Conservation (phyloP, 108 stramenopile species). For the Skeletonema costatum region DNA sequence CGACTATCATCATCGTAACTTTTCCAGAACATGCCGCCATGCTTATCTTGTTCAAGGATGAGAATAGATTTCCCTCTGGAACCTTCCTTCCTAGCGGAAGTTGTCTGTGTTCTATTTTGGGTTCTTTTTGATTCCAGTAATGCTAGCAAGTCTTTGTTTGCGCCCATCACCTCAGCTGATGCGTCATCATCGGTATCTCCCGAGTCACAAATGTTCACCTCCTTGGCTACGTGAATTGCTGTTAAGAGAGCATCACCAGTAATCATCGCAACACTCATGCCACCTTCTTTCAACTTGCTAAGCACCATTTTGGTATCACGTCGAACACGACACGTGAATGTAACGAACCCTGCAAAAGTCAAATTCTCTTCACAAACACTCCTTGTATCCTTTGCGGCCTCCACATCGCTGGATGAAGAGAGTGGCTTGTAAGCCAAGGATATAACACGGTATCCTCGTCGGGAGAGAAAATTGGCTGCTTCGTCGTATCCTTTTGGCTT, state of each 20-base stretch:
- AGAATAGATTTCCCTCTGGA: slow-evolving; percentile 63
- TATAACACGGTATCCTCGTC: slow-evolving; percentile 92
- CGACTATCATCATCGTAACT: slow-evolving; percentile 82
- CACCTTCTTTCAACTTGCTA: slow-evolving; percentile 82
- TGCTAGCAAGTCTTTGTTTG: slow-evolving; percentile 62
- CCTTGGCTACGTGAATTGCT: slow-evolving; percentile 94
- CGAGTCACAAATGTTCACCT: slow-evolving; percentile 78
- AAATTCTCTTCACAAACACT: slow-evolving; percentile 74
- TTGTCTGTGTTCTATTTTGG: slow-evolving; percentile 10
- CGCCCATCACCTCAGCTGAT: slow-evolving; percentile 30
- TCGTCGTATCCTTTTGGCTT: slow-evolving; percentile 81
- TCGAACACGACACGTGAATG: slow-evolving; percentile 94
- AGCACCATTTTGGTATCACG: slow-evolving; percentile 89
- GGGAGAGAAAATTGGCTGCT: slow-evolving; percentile 65
- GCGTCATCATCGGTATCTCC: slow-evolving; percentile 30
- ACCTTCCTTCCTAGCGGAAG: slow-evolving; percentile 7
- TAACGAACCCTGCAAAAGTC: slow-evolving; percentile 93
- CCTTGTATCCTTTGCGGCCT: slow-evolving; percentile 67
- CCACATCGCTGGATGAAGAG: slow-evolving; percentile 35
- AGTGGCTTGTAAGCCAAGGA: slow-evolving; percentile 88
- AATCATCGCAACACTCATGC: slow-evolving; percentile 87
- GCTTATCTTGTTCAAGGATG: slow-evolving; percentile 68
- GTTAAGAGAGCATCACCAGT: slow-evolving; percentile 97
- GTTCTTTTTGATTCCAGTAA: slow-evolving; percentile 50
- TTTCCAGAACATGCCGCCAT: slow-evolving; percentile 72